These are phyloP conservation scores for Calocybe gangraenosa DNA, from an alignment of 768 basidiomycete species.

Conservation along the genomic window DNA sequence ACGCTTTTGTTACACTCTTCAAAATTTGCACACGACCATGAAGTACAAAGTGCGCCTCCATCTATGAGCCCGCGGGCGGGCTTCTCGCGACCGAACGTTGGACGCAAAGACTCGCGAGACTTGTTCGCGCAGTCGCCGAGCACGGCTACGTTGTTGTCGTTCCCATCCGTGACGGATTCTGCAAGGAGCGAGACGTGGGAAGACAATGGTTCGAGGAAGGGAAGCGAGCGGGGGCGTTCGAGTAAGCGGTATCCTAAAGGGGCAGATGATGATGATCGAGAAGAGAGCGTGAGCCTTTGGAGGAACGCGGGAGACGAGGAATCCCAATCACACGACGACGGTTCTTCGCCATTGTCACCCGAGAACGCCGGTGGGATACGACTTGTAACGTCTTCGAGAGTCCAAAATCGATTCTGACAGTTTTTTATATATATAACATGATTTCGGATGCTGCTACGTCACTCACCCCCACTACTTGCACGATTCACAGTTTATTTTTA, in stretches of 20 bases:
- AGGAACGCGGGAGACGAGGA: conserved; percentile 22
- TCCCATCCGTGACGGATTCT: conserved; percentile 52
- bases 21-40: conserved; percentile 26
- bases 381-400: conserved; percentile 12
- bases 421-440: too few species aligned
- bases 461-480: too few species aligned
- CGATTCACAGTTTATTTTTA: too few species aligned
- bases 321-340: conserved; percentile 16
- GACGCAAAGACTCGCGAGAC: conserved; percentile 32
- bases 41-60: conserved; percentile 44
- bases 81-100: conserved; percentile 19
- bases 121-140: conserved; percentile 28
- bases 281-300: conserved; percentile 61
- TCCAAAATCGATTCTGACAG: conserved; percentile 10
- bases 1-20: conserved; percentile 29
- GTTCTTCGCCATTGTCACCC: conserved; percentile 7
- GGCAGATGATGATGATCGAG: conserved; percentile 49
- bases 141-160: conserved; percentile 36
- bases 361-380: conserved; percentile 13
- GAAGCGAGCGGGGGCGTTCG: conserved; percentile 29
- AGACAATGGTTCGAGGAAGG: conserved; percentile 23
- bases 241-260: conserved; percentile 45
- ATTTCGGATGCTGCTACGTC: too few species aligned
- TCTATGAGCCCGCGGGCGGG: conserved; percentile 30
- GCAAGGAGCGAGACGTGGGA: conserved; percentile 38